These are phyloP conservation scores for Anthoceros angustus DNA, from an alignment of 225 moss, liverwort and hornwort species.

Conservation along the genomic window DNA sequence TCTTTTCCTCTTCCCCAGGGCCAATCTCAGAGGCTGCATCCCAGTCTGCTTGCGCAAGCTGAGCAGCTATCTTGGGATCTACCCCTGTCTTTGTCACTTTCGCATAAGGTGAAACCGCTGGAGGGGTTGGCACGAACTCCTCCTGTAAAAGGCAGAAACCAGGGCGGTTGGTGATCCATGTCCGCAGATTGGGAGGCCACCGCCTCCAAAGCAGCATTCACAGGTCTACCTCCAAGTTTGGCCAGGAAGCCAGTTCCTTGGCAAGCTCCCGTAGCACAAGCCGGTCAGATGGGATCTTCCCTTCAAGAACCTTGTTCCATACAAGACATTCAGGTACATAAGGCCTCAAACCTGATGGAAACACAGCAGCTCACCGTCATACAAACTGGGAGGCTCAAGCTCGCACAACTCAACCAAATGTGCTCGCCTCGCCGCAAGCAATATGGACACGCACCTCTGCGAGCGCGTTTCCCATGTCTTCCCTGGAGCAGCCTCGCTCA, in stretches of 20 bases:
- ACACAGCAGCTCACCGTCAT: background rate
- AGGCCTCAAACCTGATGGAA: constrained; percentile 1
- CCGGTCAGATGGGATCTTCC: constrained; percentile 52
- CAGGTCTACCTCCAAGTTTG: constrained; percentile 56
- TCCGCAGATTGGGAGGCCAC: background rate
- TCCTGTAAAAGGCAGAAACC: constrained; percentile 14
- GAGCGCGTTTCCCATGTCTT: constrained; percentile 67
- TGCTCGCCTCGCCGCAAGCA: background rate
- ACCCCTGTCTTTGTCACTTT: constrained; percentile 81
- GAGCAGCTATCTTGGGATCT: constrained; percentile 77
- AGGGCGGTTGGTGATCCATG: background rate
- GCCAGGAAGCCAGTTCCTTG: constrained; percentile 85
- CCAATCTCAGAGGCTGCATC: constrained; percentile 67
- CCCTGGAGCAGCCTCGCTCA: constrained; percentile 85
- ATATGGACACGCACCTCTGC: constrained; percentile 31
- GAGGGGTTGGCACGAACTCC: constrained; percentile 8
- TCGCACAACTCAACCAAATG: too few relatives aligned
- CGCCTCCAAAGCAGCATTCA: background rate
- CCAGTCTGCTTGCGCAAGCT: constrained; percentile 77
- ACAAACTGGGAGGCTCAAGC: background rate
- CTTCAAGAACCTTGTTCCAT: constrained; percentile 49
- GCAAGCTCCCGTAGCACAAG: constrained; percentile 57
- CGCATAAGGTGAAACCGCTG: constrained; percentile 49
- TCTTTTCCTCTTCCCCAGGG: constrained; percentile 41
- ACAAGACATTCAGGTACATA: constrained; percentile 8